These are phyloP conservation scores for Penicillium ochrochloron DNA, from an alignment of 495 filamentous ascomycete species.

Conservation along the genomic window DNA sequence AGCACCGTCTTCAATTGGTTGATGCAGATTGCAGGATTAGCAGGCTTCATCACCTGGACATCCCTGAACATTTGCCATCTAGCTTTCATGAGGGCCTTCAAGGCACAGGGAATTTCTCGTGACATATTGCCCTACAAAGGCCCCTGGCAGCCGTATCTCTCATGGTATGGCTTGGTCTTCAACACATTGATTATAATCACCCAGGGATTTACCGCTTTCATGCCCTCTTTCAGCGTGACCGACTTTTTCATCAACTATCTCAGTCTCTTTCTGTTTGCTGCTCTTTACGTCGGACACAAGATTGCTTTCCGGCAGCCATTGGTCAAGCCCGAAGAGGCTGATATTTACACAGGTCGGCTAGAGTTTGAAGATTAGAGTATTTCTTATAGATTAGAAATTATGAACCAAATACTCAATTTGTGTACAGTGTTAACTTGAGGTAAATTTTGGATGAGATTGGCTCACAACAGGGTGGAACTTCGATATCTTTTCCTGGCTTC, in stretches of 20 bases:
- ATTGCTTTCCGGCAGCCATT: conserved; percentile 36
- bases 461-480: too few relatives aligned
- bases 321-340: conserved; percentile 34
- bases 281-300: conserved; percentile 56
- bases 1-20: conserved; percentile 51
- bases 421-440: too few relatives aligned
- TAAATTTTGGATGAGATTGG: too few relatives aligned
- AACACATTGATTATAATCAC: conserved; percentile 61
- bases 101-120: conserved; percentile 50
- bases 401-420: background rate
- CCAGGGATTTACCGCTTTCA: conserved; percentile 65
- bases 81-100: conserved; percentile 56
- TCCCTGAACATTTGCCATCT: conserved; percentile 58
- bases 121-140: conserved; percentile 56
- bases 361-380: conserved; percentile 14
- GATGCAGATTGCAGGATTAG: conserved; percentile 59
- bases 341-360: conserved; percentile 38
- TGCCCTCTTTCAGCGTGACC: conserved; percentile 53
- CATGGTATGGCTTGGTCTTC: conserved; percentile 59
- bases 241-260: conserved; percentile 59
- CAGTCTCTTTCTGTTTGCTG: conserved; percentile 55
- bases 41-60: conserved; percentile 63
- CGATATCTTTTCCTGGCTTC: too few relatives aligned
- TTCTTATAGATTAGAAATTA: background rate
- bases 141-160: conserved; percentile 55